These are phyloP conservation scores for Cladobotryum protrusum DNA, from an alignment of 2,329 filamentous ascomycete species.

Conservation along the genomic window DNA sequence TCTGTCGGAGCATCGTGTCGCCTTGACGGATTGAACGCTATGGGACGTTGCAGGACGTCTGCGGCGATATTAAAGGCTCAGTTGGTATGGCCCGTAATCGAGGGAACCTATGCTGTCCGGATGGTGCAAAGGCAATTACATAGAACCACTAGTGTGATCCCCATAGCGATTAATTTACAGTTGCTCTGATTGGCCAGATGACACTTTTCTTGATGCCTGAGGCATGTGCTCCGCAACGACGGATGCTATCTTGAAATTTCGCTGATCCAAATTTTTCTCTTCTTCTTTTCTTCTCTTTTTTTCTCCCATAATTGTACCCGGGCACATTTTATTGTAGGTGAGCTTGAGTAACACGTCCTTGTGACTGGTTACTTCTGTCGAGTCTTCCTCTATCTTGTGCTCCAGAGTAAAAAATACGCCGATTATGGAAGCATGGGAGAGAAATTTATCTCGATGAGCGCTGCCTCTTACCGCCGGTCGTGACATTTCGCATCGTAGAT, in stretches of 20 bases:
- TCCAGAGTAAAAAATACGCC: conserved; percentile 54
- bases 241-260: neutral
- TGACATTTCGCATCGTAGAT: conserved; percentile 44
- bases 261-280: neutral
- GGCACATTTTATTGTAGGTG: conserved; percentile 68
- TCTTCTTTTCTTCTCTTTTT: conserved; percentile 31
- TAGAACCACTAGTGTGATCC: conserved; percentile 11
- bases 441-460: conserved; percentile 50
- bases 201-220: conserved; percentile 28
- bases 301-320: conserved; percentile 55
- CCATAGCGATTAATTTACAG: conserved; percentile 38
- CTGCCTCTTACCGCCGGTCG: conserved; percentile 69
- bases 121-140: conserved; percentile 18
- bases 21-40: conserved; percentile 45
- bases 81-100: conserved; percentile 32
- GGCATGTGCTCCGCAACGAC: conserved; percentile 19
- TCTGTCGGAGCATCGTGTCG: conserved; percentile 63
- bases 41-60: conserved; percentile 22
- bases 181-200: conserved; percentile 34
- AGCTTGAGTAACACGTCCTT: conserved; percentile 45
- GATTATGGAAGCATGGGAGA: conserved; percentile 68
- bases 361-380: conserved; percentile 43
- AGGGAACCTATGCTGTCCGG: conserved; percentile 32
- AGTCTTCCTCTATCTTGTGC: conserved; percentile 70
- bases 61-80: conserved; percentile 33